These are phyloP conservation scores for Dillenia turbinata DNA, from an alignment of 164 flowering plant genomes.

Conservation along the genomic window DNA sequence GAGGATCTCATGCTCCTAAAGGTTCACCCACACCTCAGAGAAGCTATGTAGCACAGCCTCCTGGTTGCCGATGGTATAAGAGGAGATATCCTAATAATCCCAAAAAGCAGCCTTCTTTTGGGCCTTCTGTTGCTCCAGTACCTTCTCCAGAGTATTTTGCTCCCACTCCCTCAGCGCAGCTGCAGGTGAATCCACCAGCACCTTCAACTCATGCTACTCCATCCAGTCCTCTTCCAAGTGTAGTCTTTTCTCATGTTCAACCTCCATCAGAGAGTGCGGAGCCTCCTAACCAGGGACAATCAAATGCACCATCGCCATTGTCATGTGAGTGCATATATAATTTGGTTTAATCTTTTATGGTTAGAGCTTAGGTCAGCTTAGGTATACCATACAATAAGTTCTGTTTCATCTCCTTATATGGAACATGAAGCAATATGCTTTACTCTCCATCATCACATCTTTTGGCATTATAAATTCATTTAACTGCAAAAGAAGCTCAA, in stretches of 20 bases:
- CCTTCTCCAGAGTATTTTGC: constrained; percentile 30
- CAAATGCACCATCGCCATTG: constrained; percentile 37
- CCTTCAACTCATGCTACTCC: constrained; percentile 25
- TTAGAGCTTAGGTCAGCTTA: too few relatives aligned
- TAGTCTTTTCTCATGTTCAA: constrained; percentile 40
- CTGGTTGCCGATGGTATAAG: constrained; percentile 34
- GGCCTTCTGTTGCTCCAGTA: constrained; percentile 38
- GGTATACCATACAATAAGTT: too few relatives aligned
- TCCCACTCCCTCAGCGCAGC: constrained; percentile 27
- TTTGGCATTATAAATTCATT: too few relatives aligned
- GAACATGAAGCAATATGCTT: too few relatives aligned
- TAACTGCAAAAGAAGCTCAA: too few relatives aligned
- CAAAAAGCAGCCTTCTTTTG: constrained; percentile 16
- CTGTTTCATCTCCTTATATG: too few relatives aligned
- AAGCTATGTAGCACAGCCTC: constrained; percentile 31
- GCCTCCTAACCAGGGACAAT: constrained; percentile 25
- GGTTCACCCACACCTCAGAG: constrained; percentile 24
- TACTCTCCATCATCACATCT: too few relatives aligned
- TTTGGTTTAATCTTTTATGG: too few relatives aligned
- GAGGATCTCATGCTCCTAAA: constrained; percentile 16
- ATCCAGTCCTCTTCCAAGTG: constrained; percentile 54
- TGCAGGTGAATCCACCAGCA: constrained; percentile 27
- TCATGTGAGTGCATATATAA: constrained; percentile 40
- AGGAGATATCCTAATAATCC: constrained; percentile 19
- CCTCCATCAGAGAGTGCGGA: constrained; percentile 45